Conservation (phyloP, 2,329 filamentous ascomycete genomes). For the Lecanicillium sp. region DNA sequence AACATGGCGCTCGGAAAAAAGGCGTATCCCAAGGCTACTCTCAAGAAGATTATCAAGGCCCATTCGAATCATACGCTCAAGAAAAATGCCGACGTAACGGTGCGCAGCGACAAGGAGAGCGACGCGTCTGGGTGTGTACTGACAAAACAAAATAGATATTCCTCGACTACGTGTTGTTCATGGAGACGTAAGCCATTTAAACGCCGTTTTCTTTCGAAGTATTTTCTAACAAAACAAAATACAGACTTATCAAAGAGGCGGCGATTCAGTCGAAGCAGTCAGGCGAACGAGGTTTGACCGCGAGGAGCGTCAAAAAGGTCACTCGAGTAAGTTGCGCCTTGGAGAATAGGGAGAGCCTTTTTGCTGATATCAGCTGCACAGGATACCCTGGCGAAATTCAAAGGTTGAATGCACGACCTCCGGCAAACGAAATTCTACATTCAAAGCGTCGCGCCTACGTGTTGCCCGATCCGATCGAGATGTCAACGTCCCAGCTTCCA, state of each 20-base stretch:
- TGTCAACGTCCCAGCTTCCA: neutral
- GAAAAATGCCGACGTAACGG: slow-evolving; percentile 80
- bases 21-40: slow-evolving; percentile 71
- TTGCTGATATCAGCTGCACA: slow-evolving; percentile 19
- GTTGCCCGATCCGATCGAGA: neutral
- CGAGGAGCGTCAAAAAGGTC: slow-evolving; percentile 68
- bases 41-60: slow-evolving; percentile 86
- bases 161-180: slow-evolving; percentile 75
- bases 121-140: slow-evolving; percentile 12
- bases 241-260: slow-evolving; percentile 70
- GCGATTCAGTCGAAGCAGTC: slow-evolving; percentile 65
- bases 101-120: slow-evolving; percentile 30
- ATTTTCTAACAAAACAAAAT: neutral
- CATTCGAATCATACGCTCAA: slow-evolving; percentile 72
- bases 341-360: no score
- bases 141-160: slow-evolving; percentile 54
- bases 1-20: slow-evolving; percentile 45
- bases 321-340: slow-evolving; percentile 67
- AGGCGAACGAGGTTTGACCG: slow-evolving; percentile 66
- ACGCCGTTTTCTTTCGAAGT: neutral
- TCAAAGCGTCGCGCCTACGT: no score
- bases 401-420: slow-evolving; percentile 40
- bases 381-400: slow-evolving; percentile 61
- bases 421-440: no score
- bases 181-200: slow-evolving; percentile 46